These are phyloP conservation scores for Botryotinia globosa DNA, from an alignment of 2,329 filamentous ascomycete genomes.

Conservation along the genomic window DNA sequence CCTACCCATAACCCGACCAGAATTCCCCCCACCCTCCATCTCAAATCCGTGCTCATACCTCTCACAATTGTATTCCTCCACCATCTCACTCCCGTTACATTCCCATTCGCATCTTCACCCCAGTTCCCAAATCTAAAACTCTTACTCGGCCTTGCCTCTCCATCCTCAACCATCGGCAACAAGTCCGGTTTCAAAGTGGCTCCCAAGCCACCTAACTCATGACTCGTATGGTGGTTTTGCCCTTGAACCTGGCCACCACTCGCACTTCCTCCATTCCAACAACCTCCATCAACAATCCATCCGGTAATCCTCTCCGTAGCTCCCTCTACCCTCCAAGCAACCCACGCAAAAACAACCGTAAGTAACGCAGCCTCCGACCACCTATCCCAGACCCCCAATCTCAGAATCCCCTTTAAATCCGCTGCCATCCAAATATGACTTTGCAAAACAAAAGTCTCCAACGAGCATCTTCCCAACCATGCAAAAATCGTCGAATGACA, in stretches of 20 bases:
- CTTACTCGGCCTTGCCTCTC: conserved; percentile 18
- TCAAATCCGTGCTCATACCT: conserved; percentile 15
- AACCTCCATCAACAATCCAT: conserved; percentile 42
- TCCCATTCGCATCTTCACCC: neutral
- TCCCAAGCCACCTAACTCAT: neutral
- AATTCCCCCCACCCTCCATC: conserved; percentile 23
- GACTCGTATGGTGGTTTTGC: neutral
- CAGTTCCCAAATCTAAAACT: conserved; percentile 29
- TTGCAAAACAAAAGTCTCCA: conserved; percentile 60
- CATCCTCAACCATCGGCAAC: conserved; percentile 18
- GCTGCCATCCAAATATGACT: conserved; percentile 61
- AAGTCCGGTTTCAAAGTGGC: conserved; percentile 7
- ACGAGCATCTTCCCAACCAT: conserved; percentile 54
- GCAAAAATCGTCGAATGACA: conserved; percentile 48
- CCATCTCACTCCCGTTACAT: neutral
- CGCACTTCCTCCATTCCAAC: conserved; percentile 40
- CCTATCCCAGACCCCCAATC: conserved; percentile 36
- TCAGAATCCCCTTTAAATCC: conserved; percentile 53
- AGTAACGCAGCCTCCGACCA: conserved; percentile 42
- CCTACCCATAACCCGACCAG: conserved; percentile 24
- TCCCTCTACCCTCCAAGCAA: conserved; percentile 41
- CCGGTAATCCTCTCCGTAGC: conserved; percentile 41
- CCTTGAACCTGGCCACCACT: neutral
- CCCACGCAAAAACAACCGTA: conserved; percentile 45
- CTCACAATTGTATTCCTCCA: neutral